Percentiles rank a stretch among this genome's conserved stretches.
Evolutionary conservation across 139 green algal genomes (phyloP).

Genomic region (Tetratostichococcus sp.): DNA sequence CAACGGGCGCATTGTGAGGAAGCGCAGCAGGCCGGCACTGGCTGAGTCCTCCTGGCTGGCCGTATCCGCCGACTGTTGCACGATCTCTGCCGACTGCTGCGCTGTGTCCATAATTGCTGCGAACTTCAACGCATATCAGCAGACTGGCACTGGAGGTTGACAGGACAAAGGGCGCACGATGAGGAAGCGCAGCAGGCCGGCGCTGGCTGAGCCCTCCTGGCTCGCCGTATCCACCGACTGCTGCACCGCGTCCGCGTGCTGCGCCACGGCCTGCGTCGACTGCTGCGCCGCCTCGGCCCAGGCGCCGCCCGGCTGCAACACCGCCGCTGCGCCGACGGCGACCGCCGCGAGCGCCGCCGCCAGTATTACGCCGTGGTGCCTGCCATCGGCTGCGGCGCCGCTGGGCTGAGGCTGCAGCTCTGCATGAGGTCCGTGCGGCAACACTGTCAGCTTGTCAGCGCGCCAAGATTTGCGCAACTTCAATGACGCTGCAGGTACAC

Average conservation of each 20-base stretch:
- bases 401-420: too few species aligned
- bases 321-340: neutral
- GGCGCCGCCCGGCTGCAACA: neutral
- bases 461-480: too few species aligned
- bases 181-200: neutral
- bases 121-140: neutral
- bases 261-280: too few species aligned
- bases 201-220: neutral
- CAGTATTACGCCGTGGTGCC: neutral
- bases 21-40: too few species aligned
- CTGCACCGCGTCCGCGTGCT: neutral
- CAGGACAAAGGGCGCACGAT: neutral
- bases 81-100: too few species aligned
- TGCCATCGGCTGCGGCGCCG: neutral
- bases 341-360: neutral
- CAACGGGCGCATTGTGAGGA: too few species aligned
- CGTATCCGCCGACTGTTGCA: too few species aligned
- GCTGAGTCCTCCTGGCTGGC: too few species aligned
- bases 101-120: neutral
- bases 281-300: neutral
- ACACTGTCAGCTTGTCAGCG: too few species aligned
- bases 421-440: too few species aligned
- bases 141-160: neutral
- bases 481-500: too few species aligned
- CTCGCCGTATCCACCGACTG: neutral